phyloP scores from a whole-genome alignment of 345 rosid genomes.

The Pseudoturritis turrita region DNA sequence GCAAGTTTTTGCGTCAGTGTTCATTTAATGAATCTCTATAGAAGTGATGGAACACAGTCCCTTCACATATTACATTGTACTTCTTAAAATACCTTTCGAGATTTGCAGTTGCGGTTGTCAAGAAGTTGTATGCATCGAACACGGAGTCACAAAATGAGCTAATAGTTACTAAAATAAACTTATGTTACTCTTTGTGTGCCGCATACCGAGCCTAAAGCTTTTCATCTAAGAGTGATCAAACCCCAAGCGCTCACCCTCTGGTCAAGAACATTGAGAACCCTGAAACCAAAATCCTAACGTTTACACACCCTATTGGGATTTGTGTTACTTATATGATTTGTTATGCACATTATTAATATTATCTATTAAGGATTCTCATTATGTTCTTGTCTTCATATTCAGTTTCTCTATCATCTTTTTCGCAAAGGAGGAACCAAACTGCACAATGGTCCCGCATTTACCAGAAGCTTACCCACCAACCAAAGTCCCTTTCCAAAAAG shows the following conservation, averaged over 20 bases:
- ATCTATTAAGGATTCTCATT: neutral
- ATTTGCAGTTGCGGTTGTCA: neutral
- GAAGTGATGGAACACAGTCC: neutral
- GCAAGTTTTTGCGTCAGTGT: neutral
- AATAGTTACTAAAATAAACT: neutral
- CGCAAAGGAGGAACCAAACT: conserved; percentile 68
- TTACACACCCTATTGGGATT: too few species aligned
- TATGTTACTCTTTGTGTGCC: neutral
- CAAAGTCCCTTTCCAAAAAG: conserved; percentile 65
- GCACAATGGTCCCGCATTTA: conserved; percentile 59
- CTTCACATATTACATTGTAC: neutral
- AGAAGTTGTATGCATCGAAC: neutral
- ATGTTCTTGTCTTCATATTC: conserved; percentile 25
- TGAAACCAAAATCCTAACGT: too few species aligned
- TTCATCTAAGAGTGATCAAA: neutral
- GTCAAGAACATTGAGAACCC: neutral
- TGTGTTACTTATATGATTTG: neutral
- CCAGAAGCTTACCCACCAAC: conserved; percentile 62
- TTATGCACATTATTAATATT: neutral
- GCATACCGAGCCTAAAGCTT: neutral
- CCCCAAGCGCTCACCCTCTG: neutral
- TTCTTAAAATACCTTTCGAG: neutral
- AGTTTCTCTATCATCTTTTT: conserved; percentile 77
- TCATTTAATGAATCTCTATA: neutral
- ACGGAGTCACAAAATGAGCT: neutral